phyloP scores from a whole-genome alignment of 2,329 filamentous ascomycete species.

The Lecanoromycetidae sp. region DNA sequence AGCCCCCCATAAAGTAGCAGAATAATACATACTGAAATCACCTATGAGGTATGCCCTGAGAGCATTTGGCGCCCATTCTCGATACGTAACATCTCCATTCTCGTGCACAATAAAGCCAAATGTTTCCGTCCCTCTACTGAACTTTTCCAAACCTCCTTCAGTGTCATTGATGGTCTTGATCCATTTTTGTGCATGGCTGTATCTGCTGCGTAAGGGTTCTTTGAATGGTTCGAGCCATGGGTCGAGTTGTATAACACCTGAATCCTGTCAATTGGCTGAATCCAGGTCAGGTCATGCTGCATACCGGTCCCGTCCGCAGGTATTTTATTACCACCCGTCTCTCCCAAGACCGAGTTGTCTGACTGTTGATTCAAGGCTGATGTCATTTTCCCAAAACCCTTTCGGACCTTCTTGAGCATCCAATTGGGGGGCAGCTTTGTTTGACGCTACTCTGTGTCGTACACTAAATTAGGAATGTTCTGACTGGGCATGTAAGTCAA shows the following conservation, averaged over 20 bases:
- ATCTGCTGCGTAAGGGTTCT: conserved; percentile 63
- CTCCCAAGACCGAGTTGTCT: conserved; percentile 23
- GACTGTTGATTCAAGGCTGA: conserved; percentile 22
- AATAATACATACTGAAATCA: conserved; percentile 64
- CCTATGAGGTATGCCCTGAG: conserved; percentile 74
- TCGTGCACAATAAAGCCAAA: conserved; percentile 74
- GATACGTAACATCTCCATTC: conserved; percentile 77
- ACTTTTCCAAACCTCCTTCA: conserved; percentile 85
- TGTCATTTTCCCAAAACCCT: conserved; percentile 11
- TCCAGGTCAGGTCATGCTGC: not conserved
- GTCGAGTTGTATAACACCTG: conserved; percentile 78
- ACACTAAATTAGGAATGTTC: no score
- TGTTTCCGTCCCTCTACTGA: conserved; percentile 73
- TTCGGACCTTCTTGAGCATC: not conserved
- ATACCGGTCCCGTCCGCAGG: conserved; percentile 24
- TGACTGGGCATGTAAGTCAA: not conserved
- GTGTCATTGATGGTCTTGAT: conserved; percentile 68
- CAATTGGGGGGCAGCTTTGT: not conserved
- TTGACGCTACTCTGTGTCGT: no score
- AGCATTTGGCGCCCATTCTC: conserved; percentile 94
- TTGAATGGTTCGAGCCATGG: conserved; percentile 81
- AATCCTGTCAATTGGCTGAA: conserved; percentile 21
- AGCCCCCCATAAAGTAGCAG: not conserved
- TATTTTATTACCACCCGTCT: conserved; percentile 18
- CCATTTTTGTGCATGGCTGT: conserved; percentile 70